Conservation (phyloP, 176 grass and related monocot species). For the Otatea glauca region DNA sequence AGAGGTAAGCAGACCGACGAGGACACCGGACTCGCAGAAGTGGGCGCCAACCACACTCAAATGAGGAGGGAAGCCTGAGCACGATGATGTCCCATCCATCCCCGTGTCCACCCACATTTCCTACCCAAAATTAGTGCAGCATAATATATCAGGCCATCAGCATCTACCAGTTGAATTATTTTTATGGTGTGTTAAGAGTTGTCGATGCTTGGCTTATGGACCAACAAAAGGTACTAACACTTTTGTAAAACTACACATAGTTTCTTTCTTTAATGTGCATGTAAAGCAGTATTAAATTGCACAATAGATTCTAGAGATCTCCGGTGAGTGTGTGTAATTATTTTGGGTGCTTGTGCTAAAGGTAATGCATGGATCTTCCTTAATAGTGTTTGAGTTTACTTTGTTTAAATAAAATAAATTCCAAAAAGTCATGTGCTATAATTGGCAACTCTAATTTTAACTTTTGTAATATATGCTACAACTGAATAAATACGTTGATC, state of each 20-base stretch:
- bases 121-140: background rate
- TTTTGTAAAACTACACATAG: background rate
- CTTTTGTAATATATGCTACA: background rate
- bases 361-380: background rate
- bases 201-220: background rate
- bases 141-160: background rate
- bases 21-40: background rate
- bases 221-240: background rate
- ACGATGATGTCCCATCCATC: conserved; percentile 40
- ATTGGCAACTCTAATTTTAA: background rate
- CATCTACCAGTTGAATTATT: background rate
- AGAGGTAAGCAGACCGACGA: conserved; percentile 36
- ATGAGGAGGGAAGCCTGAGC: conserved; percentile 3
- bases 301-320: background rate
- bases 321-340: background rate
- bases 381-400: background rate
- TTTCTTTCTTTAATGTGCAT: background rate
- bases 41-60: conserved; percentile 42
- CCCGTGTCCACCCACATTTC: background rate
- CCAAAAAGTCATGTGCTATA: background rate
- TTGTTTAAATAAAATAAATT: background rate
- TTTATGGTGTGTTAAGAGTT: no score
- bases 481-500: background rate
- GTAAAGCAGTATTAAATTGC: background rate
- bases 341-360: background rate